Percentiles rank a stretch among this genome's conserved stretches.
Conservation (phyloP, 129 eudicot species). For the Ambrosia artemisiifolia region DNA sequence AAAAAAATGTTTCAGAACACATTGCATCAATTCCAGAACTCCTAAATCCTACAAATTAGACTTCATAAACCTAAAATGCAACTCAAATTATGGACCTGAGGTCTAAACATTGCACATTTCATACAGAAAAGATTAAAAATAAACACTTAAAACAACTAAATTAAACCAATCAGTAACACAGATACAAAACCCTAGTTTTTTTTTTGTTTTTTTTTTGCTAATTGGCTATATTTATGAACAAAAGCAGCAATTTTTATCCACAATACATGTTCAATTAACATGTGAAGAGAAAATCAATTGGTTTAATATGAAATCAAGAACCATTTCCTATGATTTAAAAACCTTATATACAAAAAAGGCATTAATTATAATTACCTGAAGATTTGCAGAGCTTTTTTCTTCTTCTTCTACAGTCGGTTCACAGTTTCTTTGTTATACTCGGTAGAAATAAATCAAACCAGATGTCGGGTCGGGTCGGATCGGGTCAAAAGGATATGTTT, state of each 20-base stretch:
- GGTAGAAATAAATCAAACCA: no score
- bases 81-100: neutral
- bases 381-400: no score
- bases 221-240: neutral
- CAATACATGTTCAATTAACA: neutral
- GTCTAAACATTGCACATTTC: neutral
- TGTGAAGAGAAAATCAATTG: neutral
- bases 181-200: neutral
- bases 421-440: no score
- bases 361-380: no score
- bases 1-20: neutral
- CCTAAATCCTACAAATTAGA: slow-evolving; percentile 7
- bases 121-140: slow-evolving; percentile 4
- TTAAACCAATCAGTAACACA: neutral
- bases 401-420: no score
- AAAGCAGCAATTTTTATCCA: neutral
- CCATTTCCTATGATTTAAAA: no score
- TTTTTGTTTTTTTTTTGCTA: neutral
- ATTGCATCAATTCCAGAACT: slow-evolving; percentile 4
- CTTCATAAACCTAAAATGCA: neutral
- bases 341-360: no score
- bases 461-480: no score
- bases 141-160: slow-evolving; percentile 9
- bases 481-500: no score
- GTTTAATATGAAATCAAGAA: no score